Conservation (phyloP, 768 basidiomycete genomes). For the Gautieria morchelliformis region DNA sequence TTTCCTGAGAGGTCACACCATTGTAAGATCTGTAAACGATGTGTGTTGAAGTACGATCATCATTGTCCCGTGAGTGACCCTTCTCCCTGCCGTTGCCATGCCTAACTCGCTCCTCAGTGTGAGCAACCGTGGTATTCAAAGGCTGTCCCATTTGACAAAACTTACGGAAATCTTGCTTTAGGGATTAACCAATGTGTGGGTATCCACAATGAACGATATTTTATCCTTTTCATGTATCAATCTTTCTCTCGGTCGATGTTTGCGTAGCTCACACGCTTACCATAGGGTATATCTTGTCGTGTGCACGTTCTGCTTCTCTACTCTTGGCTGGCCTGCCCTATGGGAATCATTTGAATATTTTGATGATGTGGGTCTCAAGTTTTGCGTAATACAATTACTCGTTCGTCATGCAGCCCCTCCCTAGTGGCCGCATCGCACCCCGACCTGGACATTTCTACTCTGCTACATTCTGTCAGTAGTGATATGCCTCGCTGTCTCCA, state of each 20-base stretch:
- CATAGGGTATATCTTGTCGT: slow-evolving; percentile 73
- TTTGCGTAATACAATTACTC: background rate
- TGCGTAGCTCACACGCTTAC: background rate
- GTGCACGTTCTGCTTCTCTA: slow-evolving; percentile 48
- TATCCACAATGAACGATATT: slow-evolving; percentile 90
- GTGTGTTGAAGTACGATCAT: slow-evolving; percentile 85
- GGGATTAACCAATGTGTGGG: slow-evolving; percentile 99
- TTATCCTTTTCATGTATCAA: slow-evolving; percentile 80
- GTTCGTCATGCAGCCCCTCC: background rate
- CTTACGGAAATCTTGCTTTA: slow-evolving; percentile 17
- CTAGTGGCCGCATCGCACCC: slow-evolving; percentile 55
- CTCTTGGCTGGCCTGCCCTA: slow-evolving; percentile 55
- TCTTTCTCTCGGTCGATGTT: background rate
- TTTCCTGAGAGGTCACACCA: slow-evolving; percentile 74
- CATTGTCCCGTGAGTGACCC: slow-evolving; percentile 73
- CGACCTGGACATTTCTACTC: slow-evolving; percentile 60
- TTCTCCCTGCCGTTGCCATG: background rate
- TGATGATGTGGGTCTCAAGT: slow-evolving; percentile 26
- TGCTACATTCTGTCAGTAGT: slow-evolving; percentile 69
- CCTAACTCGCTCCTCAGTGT: slow-evolving; percentile 26
- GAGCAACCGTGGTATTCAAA: slow-evolving; percentile 13
- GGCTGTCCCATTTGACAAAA: no score
- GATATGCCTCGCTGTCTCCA: slow-evolving; percentile 60
- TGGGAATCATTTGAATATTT: slow-evolving; percentile 49
- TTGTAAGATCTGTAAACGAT: slow-evolving; percentile 84